Percentiles rank a stretch among this genome's conserved stretches.
These are phyloP conservation scores for Epichloe baconii DNA, from an alignment of 2,329 filamentous ascomycete species.

Conservation along the genomic window DNA sequence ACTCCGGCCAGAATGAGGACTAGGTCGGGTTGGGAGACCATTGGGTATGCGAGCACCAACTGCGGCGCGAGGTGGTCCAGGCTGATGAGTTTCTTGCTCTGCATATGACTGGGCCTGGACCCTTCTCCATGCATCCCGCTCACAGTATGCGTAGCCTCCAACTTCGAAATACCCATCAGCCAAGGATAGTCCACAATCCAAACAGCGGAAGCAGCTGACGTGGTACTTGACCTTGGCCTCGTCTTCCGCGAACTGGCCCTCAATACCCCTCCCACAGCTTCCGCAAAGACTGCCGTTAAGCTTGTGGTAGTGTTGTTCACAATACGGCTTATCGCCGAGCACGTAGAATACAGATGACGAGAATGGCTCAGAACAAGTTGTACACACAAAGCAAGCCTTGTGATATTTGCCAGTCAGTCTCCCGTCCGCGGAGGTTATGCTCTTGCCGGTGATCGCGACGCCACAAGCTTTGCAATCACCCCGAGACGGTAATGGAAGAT, in stretches of 20 bases:
- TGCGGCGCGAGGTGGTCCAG: constrained; percentile 4
- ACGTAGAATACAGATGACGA: constrained; percentile 88
- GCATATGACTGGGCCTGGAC: constrained; percentile 22
- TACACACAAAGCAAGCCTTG: constrained; percentile 88
- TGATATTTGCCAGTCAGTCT: constrained; percentile 88
- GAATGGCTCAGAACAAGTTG: constrained; percentile 70
- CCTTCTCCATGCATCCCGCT: constrained; percentile 62
- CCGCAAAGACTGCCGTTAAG: constrained; percentile 79
- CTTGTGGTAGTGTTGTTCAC: constrained; percentile 83
- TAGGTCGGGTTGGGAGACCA: constrained; percentile 11
- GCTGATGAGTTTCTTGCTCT: constrained; percentile 7
- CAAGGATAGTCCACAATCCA: constrained; percentile 60
- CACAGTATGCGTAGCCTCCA: constrained; percentile 67
- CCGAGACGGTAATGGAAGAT: constrained; percentile 35
- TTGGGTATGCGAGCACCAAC: constrained; percentile 12
- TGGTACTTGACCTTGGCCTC: constrained; percentile 70
- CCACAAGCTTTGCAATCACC: constrained; percentile 76
- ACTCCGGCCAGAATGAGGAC: constrained; percentile 6
- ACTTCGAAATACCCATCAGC: constrained; percentile 87
- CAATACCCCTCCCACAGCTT: constrained; percentile 71
- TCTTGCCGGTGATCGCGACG: constrained; percentile 72
- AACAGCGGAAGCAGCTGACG: constrained; percentile 72
- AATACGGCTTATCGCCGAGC: constrained; percentile 74
- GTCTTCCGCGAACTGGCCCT: constrained; percentile 86
- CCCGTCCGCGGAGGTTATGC: constrained; percentile 85